A percentile compares a stretch with the other conserved stretches of the same genome.
Evolutionary conservation across 2,329 filamentous ascomycete genomes (phyloP).

Genomic region (Aspergillus tamarii): DNA sequence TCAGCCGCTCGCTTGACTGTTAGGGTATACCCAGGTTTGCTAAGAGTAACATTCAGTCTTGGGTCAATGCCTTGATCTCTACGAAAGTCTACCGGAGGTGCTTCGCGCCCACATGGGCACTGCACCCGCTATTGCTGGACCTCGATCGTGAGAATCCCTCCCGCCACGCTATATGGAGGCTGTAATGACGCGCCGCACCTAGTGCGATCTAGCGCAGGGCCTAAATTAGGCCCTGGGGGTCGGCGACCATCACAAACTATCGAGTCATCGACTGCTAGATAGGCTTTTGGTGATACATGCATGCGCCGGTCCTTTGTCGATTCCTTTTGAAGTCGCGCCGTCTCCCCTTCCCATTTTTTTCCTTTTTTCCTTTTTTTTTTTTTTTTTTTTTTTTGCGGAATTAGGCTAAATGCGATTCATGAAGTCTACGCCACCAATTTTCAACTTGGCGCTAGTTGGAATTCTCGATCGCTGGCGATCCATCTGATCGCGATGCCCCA

Average conservation of each 20-base stretch:
- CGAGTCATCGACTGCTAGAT: constrained; percentile 8
- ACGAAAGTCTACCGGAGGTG: constrained; percentile 44
- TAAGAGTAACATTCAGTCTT: constrained; percentile 46
- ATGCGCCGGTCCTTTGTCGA: not conserved
- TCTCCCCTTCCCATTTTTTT: not conserved
- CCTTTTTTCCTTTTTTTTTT: too few relatives aligned
- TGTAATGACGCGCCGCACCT: not conserved
- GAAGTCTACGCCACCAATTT: not conserved
- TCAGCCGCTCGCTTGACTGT: not conserved
- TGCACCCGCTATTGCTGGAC: constrained; percentile 24
- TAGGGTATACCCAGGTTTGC: not conserved
- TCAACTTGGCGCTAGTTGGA: not conserved
- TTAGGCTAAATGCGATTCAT: not conserved
- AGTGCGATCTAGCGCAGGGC: constrained; percentile 10
- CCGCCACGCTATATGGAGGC: not conserved
- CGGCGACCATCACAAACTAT: constrained; percentile 1
- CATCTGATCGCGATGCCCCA: not conserved
- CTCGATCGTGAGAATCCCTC: constrained; percentile 27
- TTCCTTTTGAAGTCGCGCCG: not conserved
- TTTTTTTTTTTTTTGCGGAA: not conserved
- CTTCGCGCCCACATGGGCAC: constrained; percentile 25
- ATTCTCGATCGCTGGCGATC: not conserved
- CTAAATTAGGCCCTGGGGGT: constrained; percentile 12
- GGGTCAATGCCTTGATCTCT: constrained; percentile 56
- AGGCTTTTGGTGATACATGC: not conserved